phyloP scores from a whole-genome alignment of 176 grass and related monocot species.

The Avena sativa region DNA sequence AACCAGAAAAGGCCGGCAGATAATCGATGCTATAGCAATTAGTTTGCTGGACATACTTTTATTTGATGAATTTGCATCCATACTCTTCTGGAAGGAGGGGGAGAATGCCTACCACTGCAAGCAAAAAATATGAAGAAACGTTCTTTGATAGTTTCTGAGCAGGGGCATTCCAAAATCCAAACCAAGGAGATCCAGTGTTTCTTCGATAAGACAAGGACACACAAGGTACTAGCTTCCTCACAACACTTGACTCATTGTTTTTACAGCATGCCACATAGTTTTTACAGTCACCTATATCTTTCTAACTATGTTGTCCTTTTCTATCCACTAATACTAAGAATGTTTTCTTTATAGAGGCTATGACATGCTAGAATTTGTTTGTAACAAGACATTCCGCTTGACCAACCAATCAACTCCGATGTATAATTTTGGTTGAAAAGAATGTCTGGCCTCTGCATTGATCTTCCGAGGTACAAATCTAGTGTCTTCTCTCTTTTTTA shows the following conservation, averaged over 20 bases:
- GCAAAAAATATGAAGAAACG: background rate
- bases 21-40: background rate
- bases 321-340: background rate
- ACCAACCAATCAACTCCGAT: background rate
- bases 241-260: constrained; percentile 2
- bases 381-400: background rate
- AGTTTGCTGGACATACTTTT: background rate
- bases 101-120: background rate
- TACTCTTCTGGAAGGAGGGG: constrained; percentile 12
- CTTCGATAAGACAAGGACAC: background rate
- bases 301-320: background rate
- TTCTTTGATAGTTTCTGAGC: background rate
- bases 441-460: background rate
- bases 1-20: background rate
- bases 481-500: background rate
- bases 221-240: constrained; percentile 11
- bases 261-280: background rate
- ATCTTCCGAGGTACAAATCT: background rate
- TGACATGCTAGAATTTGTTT: background rate
- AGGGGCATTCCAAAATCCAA: constrained; percentile 1
- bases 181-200: background rate
- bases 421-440: background rate
- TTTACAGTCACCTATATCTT: background rate
- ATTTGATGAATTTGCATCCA: background rate
- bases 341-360: background rate